phyloP scores from a whole-genome alignment of 2,329 filamentous ascomycete species.

The Pyrenochaeta sp. region DNA sequence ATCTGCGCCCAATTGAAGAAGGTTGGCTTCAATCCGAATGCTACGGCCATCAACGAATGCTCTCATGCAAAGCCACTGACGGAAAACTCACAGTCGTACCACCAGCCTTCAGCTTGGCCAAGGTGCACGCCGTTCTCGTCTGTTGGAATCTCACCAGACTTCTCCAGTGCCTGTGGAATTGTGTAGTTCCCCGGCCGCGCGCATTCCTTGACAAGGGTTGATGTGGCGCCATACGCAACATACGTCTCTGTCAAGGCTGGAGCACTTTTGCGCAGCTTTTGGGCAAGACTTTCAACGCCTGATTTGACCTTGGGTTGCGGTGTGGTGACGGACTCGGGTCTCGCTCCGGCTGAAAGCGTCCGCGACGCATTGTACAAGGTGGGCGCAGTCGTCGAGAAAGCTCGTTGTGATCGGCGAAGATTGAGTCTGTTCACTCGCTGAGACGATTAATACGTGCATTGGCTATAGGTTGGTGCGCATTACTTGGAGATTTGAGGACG shows the following conservation, averaged over 20 bases:
- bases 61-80: not conserved
- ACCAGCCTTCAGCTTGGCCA: constrained; percentile 75
- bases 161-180: constrained; percentile 72
- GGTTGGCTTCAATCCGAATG: constrained; percentile 79
- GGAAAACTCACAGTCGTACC: constrained; percentile 74
- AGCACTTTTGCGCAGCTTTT: constrained; percentile 41
- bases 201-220: constrained; percentile 79
- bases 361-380: constrained; percentile 32
- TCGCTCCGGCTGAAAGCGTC: constrained; percentile 20
- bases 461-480: not conserved
- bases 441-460: constrained; percentile 19
- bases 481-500: constrained; percentile 30
- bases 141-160: constrained; percentile 71
- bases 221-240: constrained; percentile 78
- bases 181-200: constrained; percentile 76
- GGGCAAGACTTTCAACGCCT: constrained; percentile 31
- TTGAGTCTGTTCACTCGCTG: constrained; percentile 30
- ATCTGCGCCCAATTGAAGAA: constrained; percentile 97
- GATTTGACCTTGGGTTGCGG: constrained; percentile 18
- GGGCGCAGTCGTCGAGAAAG: constrained; percentile 32
- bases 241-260: constrained; percentile 67
- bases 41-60: constrained; percentile 54
- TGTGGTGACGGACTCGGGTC: constrained; percentile 26
- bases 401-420: constrained; percentile 26
- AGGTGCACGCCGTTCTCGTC: constrained; percentile 83